phyloP scores from a whole-genome alignment of 1,284 basidiomycete genomes.

The Pseudozyma sp. region DNA sequence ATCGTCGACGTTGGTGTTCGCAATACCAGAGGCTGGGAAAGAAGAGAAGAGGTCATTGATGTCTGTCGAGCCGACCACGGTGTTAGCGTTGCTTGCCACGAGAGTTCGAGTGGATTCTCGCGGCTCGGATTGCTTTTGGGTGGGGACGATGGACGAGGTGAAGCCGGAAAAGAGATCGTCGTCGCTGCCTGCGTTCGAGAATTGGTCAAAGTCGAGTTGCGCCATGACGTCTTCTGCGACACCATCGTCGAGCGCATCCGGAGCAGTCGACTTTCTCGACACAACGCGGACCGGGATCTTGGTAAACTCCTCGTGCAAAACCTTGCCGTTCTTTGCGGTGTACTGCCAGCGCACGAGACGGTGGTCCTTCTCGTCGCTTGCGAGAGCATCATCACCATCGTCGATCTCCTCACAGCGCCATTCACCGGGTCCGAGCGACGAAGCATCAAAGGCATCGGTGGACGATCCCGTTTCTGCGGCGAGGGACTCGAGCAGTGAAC shows the following conservation, averaged over 20 bases:
- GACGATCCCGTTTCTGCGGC: constrained; percentile 15
- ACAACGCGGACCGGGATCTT: constrained; percentile 35
- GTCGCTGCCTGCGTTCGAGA: constrained; percentile 39
- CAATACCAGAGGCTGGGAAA: not conserved
- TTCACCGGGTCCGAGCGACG: constrained; percentile 25
- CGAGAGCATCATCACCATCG: constrained; percentile 16
- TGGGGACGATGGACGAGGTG: constrained; percentile 12
- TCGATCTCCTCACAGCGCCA: constrained; percentile 45
- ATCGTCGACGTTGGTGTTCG: constrained; percentile 17
- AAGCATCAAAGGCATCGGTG: constrained; percentile 18
- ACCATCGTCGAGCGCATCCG: not conserved
- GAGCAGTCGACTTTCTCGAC: not conserved
- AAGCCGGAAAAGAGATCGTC: constrained; percentile 47
- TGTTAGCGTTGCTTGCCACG: not conserved
- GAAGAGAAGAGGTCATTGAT: constrained; percentile 37
- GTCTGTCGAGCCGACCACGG: constrained; percentile 24
- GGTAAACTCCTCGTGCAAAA: constrained; percentile 50
- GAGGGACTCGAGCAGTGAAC: constrained; percentile 45
- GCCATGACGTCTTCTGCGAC: constrained; percentile 28
- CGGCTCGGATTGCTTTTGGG: constrained; percentile 7
- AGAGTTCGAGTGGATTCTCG: not conserved
- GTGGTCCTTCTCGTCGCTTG: constrained; percentile 3
- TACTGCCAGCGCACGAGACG: constrained; percentile 47
- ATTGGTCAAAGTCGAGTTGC: constrained; percentile 35
- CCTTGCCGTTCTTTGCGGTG: constrained; percentile 36